Percentiles rank a stretch among this genome's conserved stretches.
These are phyloP conservation scores for Starmera dryadoides DNA, from an alignment of 805 yeast species.

Conservation along the genomic window DNA sequence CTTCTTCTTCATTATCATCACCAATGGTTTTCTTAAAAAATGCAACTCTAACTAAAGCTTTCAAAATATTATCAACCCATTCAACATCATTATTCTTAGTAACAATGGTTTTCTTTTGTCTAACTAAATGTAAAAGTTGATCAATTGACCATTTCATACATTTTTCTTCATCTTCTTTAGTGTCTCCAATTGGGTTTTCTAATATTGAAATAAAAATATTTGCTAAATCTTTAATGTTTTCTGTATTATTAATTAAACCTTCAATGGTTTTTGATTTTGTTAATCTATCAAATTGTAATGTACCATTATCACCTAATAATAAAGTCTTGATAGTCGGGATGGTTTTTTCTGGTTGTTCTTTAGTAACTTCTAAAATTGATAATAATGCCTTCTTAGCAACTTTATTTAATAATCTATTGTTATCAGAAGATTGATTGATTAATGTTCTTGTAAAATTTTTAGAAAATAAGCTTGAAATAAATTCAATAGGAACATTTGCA, in stretches of 20 bases:
- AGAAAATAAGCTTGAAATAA: constrained; percentile 35
- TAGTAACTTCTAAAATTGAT: constrained; percentile 32
- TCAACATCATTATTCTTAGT: constrained; percentile 14
- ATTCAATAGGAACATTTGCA: constrained; percentile 16
- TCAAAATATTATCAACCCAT: constrained; percentile 24
- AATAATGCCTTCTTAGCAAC: constrained; percentile 49
- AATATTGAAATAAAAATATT: constrained; percentile 14
- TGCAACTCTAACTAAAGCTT: constrained; percentile 22
- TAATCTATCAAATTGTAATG: constrained; percentile 65
- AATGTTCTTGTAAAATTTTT: constrained; percentile 65
- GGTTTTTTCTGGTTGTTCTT: constrained; percentile 27
- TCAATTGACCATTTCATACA: constrained; percentile 49
- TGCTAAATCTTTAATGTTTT: constrained; percentile 4
- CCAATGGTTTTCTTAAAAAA: constrained; percentile 21
- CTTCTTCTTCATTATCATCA: constrained; percentile 9
- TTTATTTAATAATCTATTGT: constrained; percentile 58
- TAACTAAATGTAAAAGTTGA: constrained; percentile 43
- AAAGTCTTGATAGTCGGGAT: constrained; percentile 26
- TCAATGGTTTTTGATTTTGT: constrained; percentile 68
- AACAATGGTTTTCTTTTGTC: constrained; percentile 32
- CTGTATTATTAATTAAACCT: constrained; percentile 24
- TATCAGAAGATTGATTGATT: constrained; percentile 67
- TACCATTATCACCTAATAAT: constrained; percentile 40
- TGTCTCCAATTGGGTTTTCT: constrained; percentile 2
- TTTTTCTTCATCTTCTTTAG: constrained; percentile 3